These are phyloP conservation scores for Syzygium grande DNA, from an alignment of 345 rosid species.

Conservation along the genomic window DNA sequence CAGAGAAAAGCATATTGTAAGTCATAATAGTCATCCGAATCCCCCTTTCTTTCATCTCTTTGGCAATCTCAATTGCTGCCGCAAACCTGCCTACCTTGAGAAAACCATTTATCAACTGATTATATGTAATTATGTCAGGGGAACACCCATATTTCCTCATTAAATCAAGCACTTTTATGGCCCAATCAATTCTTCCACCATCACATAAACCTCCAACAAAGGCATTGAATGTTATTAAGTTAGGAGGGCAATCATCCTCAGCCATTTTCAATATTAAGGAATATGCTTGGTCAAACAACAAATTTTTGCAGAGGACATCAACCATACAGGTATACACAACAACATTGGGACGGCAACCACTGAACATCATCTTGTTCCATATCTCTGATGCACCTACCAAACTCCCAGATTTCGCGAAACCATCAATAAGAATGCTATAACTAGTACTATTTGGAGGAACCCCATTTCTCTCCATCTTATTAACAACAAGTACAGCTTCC, in stretches of 20 bases:
- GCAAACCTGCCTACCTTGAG: constrained; percentile 27
- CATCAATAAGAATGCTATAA: constrained; percentile 62
- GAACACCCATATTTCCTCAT: constrained; percentile 45
- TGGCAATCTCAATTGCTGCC: constrained; percentile 37
- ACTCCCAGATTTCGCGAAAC: constrained; percentile 62
- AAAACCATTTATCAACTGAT: constrained; percentile 61
- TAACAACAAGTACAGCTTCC: constrained; percentile 42
- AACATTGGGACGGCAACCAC: constrained; percentile 62
- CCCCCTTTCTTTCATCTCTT: constrained; percentile 39
- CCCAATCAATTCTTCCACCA: constrained; percentile 54
- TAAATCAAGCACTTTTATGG: constrained; percentile 33
- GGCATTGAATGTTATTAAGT: constrained; percentile 50
- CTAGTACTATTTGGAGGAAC: constrained; percentile 47
- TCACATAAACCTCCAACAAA: constrained; percentile 66
- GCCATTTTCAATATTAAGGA: constrained; percentile 55
- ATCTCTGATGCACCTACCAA: constrained; percentile 48
- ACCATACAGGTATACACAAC: constrained; percentile 87
- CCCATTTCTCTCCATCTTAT: constrained; percentile 49
- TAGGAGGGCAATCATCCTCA: constrained; percentile 52
- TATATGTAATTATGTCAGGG: constrained; percentile 60
- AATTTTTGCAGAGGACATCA: constrained; percentile 54
- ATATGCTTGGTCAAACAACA: constrained; percentile 55
- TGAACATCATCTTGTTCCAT: constrained; percentile 78
- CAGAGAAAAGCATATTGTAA: constrained; percentile 60
- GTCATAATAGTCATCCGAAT: constrained; percentile 39